phyloP scores from a whole-genome alignment of 1,284 basidiomycete species.

The Ustilago esculenta region DNA sequence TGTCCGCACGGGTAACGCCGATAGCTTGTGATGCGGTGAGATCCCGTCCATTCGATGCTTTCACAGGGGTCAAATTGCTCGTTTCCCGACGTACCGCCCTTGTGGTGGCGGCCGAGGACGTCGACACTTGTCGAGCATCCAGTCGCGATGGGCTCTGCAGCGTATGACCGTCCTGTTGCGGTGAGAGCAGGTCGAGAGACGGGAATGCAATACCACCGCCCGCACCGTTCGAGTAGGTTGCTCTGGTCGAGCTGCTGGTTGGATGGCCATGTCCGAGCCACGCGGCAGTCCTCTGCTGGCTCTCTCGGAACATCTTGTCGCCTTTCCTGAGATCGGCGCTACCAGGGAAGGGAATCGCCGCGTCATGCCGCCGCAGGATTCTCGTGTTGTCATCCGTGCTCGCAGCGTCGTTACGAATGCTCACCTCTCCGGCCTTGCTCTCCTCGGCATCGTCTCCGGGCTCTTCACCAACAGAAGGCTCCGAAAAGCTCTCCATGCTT shows the following conservation, averaged over 20 bases:
- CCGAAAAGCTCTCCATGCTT: slow-evolving; percentile 69
- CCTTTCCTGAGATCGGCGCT: neutral
- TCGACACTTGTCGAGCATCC: slow-evolving; percentile 34
- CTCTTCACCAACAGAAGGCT: slow-evolving; percentile 41
- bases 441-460: slow-evolving; percentile 17
- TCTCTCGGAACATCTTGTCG: slow-evolving; percentile 18
- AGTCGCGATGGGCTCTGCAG: slow-evolving; percentile 18
- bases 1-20: neutral
- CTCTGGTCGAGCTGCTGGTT: neutral
- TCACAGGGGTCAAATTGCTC: neutral
- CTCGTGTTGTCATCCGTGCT: neutral
- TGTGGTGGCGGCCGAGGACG: slow-evolving; percentile 35
- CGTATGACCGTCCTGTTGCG: slow-evolving; percentile 8
- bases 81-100: slow-evolving; percentile 9
- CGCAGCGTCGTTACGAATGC: neutral
- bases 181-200: slow-evolving; percentile 34
- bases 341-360: neutral
- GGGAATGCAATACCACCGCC: slow-evolving; percentile 37
- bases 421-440: neutral
- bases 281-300: slow-evolving; percentile 30
- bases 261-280: slow-evolving; percentile 33
- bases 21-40: slow-evolving; percentile 4
- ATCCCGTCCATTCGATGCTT: slow-evolving; percentile 3
- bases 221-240: neutral
- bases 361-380: neutral